Evolutionary conservation across 768 basidiomycete species (phyloP), one percentile per base, ranked within the genome.

Genomic region (Rhodocollybia butyracea): DNA sequence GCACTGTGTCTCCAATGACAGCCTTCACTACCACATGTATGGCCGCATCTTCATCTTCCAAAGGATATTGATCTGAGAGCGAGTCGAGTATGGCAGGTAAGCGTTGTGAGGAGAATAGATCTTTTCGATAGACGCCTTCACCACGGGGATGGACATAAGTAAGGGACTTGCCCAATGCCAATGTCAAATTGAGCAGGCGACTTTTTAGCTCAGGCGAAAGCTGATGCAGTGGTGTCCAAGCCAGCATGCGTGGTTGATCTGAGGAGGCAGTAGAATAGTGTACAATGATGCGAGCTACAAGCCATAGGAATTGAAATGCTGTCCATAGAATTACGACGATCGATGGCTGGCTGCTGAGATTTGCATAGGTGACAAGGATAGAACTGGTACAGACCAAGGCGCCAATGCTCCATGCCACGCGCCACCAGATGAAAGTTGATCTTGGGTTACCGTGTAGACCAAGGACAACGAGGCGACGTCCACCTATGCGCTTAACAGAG

Each of bases 1-100:
- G n/a, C n/a, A n/a, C n/a, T n/a, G n/a, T n/a, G n/a, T n/a, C n/a
- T n/a, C n/a, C n/a, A n/a, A n/a, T n/a, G n/a, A n/a, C n/a, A n/a
- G n/a, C n/a, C n/a, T n/a, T n/a, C n/a, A n/a, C n/a, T n/a, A n/a
- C 52, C 36, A 11, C 46, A 24, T 19, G 68, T 55, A 36, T 63
- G 30, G 36, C 66, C 57, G 40, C 68, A 56, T 51, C 67, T 67
- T 50, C 64, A 60, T 56, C 68, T 66, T 56, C 68, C 67, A 4
- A 67, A 41, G 30, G 66, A 63, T 57, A 64, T 67, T 1, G 60
- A 54, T 6, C 57, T 60, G n/a, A 56, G 46, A 13, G 50, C 29
- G 3, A 57, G 47, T 12, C 67, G 65, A 17, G 50, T 46, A 24
- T 66, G 59, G 67, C 67, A 68, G 17, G 63, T 48, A 2, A 58